Conservation (phyloP, 2,329 filamentous ascomycete genomes). For the Leptographium lundbergii region DNA sequence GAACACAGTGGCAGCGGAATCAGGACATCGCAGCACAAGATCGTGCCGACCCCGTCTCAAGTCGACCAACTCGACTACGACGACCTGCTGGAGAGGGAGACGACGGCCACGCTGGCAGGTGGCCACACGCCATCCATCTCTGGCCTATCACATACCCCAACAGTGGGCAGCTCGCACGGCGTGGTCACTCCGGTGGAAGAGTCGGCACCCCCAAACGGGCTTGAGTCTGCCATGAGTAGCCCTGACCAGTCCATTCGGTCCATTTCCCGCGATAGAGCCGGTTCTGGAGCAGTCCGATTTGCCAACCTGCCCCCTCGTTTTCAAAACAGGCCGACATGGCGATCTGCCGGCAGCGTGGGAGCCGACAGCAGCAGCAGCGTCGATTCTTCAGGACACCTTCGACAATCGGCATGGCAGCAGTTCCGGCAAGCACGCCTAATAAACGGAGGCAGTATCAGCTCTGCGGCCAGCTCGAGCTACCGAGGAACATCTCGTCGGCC, state of each 20-base stretch:
- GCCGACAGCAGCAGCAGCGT: constrained; percentile 22
- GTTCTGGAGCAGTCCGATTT: constrained; percentile 11
- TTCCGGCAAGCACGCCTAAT: background rate
- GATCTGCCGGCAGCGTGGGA: constrained; percentile 9
- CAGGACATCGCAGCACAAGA: constrained; percentile 6
- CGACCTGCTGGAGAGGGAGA: constrained; percentile 21
- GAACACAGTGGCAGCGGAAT: background rate
- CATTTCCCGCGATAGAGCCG: background rate
- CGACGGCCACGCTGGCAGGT: constrained; percentile 3
- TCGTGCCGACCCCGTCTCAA: constrained; percentile 28
- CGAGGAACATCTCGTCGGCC: constrained; percentile 11
- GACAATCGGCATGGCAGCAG: background rate
- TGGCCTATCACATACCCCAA: constrained; percentile 4
- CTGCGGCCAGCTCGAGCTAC: background rate
- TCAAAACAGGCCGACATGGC: constrained; percentile 12
- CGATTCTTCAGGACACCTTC: constrained; percentile 20
- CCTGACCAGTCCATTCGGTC: background rate
- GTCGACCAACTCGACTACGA: constrained; percentile 29
- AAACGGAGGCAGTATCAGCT: background rate
- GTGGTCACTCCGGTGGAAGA: background rate
- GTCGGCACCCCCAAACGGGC: background rate
- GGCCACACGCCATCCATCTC: constrained; percentile 12
- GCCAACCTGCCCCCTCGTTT: constrained; percentile 15
- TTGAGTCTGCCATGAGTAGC: background rate
- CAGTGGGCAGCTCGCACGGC: background rate